Conservation (phyloP, 352 stramenopile genomes). For the Phytophthora syringae region DNA sequence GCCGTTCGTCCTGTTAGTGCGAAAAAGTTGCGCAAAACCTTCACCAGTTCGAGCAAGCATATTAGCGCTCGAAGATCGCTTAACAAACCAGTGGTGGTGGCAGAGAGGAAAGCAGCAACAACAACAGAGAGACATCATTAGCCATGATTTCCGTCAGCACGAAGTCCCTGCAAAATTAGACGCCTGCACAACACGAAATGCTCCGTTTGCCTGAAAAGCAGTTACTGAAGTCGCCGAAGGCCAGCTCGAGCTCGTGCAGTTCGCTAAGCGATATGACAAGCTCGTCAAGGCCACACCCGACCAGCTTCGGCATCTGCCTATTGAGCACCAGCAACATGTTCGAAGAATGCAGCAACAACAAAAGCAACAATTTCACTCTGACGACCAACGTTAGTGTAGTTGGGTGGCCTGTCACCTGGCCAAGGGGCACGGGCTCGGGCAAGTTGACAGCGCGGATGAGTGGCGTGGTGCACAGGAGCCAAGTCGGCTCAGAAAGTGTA, state of each 20-base stretch:
- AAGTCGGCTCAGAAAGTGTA: too few relatives aligned
- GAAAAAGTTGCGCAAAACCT: slow-evolving; percentile 59
- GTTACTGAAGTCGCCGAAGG: slow-evolving; percentile 37
- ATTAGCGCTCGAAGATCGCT: slow-evolving; percentile 1
- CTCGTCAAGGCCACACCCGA: slow-evolving; percentile 41
- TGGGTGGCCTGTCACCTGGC: too few relatives aligned
- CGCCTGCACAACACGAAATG: slow-evolving; percentile 43
- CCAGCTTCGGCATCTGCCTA: too few relatives aligned
- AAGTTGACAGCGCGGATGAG: too few relatives aligned
- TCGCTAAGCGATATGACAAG: slow-evolving; percentile 60
- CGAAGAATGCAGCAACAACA: slow-evolving; percentile 39
- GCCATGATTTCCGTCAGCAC: too few relatives aligned
- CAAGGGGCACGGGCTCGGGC: too few relatives aligned
- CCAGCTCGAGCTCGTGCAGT: slow-evolving; percentile 61
- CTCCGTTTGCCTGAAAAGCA: slow-evolving; percentile 41
- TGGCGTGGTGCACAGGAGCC: too few relatives aligned
- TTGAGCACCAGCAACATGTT: slow-evolving; percentile 56
- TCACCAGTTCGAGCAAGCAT: slow-evolving; percentile 36
- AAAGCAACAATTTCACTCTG: not conserved
- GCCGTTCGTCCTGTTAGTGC: too few relatives aligned
- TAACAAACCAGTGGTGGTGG: not conserved
- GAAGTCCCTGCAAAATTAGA: slow-evolving; percentile 30
- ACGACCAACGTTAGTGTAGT: slow-evolving; percentile 13
- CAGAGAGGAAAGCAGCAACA: slow-evolving; percentile 5
- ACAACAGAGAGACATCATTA: not conserved